Base-by-base conservation (phyloP, 108 stramenopile genomes). In the Nitzschia sp. region DNA sequence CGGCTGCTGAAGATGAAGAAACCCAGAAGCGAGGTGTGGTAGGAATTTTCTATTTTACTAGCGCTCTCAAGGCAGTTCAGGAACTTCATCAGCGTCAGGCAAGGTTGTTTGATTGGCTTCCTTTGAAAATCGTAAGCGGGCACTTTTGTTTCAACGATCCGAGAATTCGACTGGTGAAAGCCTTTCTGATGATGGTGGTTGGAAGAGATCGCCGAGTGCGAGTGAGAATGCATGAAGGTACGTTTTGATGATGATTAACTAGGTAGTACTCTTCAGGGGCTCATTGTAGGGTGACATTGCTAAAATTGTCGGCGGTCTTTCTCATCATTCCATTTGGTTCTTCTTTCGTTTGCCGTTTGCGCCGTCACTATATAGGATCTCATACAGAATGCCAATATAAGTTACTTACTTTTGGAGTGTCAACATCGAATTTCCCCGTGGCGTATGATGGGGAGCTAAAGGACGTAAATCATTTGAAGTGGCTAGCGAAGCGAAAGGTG, bases 11-110 rank as follows among this genome's bases (percentile, higher is more conserved):
- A 48, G 72, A 73, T 56, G 46, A 54, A 11, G 72, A 73, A 25
- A 58, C 52, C 3, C 72, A 73, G 26, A 27, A 46, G 8, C 60
- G 46, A 45, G 72, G 72, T 28, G 17, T 64, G 25, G 63, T 73
- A 2, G 32, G 41, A 1, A 27, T 73, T 15, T 61, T 53, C 32
- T 65, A 55, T 23, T 47, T 17, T 30, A 21, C 58, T 8, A 19
- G 2, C 3, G 58, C n/a, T 13, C 13, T 60, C 2, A 11, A n/a
- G 21, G 26, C 38, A 19, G 35, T 21, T 21, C 36, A 38, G 19
- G 35, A 60, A 19, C 21, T 60, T 2, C 35, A 60, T 22, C 13
- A 35, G 22, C 58, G 58, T 17, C 17, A 35, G 13, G 17, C 21
- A 17, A 21, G 29, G 4, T 8, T 60, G 22, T 60, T 60, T 9